phyloP scores from a whole-genome alignment of 208 protist species.

The Naegleria gruberi region DNA sequence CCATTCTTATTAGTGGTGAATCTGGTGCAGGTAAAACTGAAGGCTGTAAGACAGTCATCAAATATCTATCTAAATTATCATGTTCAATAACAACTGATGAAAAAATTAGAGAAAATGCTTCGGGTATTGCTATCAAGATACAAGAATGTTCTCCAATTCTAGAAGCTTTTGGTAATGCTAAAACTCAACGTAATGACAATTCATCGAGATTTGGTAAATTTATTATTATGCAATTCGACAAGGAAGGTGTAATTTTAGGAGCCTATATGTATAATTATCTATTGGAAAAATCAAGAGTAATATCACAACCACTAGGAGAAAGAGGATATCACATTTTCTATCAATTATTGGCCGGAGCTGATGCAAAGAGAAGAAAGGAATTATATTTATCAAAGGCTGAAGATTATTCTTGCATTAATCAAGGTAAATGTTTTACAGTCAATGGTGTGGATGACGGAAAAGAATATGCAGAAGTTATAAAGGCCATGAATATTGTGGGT shows the following conservation, averaged over 20 bases:
- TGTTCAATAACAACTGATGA: conserved; percentile 29
- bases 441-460: conserved; percentile 42
- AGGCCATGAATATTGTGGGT: conserved; percentile 43
- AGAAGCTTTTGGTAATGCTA: conserved; percentile 40
- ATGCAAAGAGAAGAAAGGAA: conserved; percentile 20
- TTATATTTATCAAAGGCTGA: neutral
- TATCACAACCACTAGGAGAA: conserved; percentile 52
- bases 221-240: conserved; percentile 28
- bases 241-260: conserved; percentile 25
- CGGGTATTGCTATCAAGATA: conserved; percentile 30
- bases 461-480: conserved; percentile 32
- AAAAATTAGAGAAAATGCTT: conserved; percentile 16
- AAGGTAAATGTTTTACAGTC: neutral
- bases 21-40: conserved; percentile 40
- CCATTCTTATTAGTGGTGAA: conserved; percentile 48
- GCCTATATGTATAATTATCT: conserved; percentile 37
- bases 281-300: conserved; percentile 65
- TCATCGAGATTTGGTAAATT: conserved; percentile 64
- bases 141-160: conserved; percentile 40
- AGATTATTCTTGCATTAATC: neutral
- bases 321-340: conserved; percentile 72
- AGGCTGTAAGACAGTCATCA: conserved; percentile 11
- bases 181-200: conserved; percentile 50
- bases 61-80: neutral
- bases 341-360: conserved; percentile 49